Evolutionary conservation across 352 stramenopile species (phyloP), one percentile per base, ranked within the genome.

Genomic region (Plasmopara muralis): DNA sequence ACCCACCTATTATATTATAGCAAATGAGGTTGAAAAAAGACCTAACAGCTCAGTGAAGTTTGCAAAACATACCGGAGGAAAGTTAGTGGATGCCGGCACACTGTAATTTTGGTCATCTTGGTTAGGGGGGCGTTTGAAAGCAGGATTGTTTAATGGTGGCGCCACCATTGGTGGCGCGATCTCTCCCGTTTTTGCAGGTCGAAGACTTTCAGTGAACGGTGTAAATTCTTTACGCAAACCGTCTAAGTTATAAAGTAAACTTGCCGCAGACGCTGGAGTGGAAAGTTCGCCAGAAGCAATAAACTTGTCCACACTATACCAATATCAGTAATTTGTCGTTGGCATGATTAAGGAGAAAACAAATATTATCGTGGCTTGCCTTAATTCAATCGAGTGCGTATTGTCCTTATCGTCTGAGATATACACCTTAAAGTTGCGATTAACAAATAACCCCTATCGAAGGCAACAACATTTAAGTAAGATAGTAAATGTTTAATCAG

Each of bases 351-450:
- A 29, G 2, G 28, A 49, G 42, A 20, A 6, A 34, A 29, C 2
- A 37, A 40, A 9, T 43, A 20, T 7, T 41, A 46, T 6, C 30
- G 25, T 4, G 35, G 8, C 57, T 10, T 55, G 86, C 80, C 63
- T 83, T 20, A 93, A 55, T 57, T 89, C 80, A 34, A 89, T 78
- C 9, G 83, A 89, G 44, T 87, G 67, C 8, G 74, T 87, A 51
- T 82, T 67, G 9, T 85, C 54, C 44, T 77, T 72, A 55, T 79
- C 56, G 18, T 85, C 72, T 4, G 77, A 88, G 13, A 93, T 57
- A 60, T 90, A 90, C 38, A 90, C 65, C 50, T 89, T 75, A 18
- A 93, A 83, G 52, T 85, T 90, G 44, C 65, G 72, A 18, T 76
- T 72, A 39, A 93, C 76, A 52, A 85, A 88, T 35, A 93, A 48